A percentile compares a stretch with the other conserved stretches of the same genome.
Conservation (phyloP, 2,329 filamentous ascomycete species). For the Calonectria henricotiae region DNA sequence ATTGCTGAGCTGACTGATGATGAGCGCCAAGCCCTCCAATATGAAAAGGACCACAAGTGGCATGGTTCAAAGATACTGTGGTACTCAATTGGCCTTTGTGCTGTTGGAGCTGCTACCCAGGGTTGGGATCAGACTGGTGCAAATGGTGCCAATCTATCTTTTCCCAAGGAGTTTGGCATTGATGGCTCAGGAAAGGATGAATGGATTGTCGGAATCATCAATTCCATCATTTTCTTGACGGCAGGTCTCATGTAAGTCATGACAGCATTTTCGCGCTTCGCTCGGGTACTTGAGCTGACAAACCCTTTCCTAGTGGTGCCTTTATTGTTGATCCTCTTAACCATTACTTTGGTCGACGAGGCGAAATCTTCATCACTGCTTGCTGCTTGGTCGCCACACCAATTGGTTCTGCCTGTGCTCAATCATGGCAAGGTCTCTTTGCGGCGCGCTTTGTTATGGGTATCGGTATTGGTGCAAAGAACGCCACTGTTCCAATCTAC, state of each 20-base stretch:
- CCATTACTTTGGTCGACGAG: slow-evolving; percentile 76
- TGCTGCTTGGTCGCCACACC: slow-evolving; percentile 58
- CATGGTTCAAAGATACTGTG: slow-evolving; percentile 64
- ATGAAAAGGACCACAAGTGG: slow-evolving; percentile 74
- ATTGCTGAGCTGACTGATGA: slow-evolving; percentile 53
- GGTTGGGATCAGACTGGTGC: slow-evolving; percentile 79
- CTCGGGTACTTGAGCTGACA: slow-evolving; percentile 21
- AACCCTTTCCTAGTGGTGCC: slow-evolving; percentile 37
- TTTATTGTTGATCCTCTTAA: slow-evolving; percentile 71
- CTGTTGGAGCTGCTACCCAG: slow-evolving; percentile 71
- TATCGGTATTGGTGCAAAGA: slow-evolving; percentile 78
- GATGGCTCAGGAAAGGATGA: slow-evolving; percentile 62
- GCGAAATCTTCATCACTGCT: slow-evolving; percentile 76
- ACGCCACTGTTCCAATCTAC: slow-evolving; percentile 78
- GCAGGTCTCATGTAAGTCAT: slow-evolving; percentile 73
- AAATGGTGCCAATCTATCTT: slow-evolving; percentile 68
- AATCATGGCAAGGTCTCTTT: slow-evolving; percentile 78
- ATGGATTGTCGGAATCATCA: slow-evolving; percentile 59
- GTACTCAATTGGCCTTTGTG: slow-evolving; percentile 68
- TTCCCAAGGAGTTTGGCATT: slow-evolving; percentile 56
- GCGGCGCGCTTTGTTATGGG: slow-evolving; percentile 78
- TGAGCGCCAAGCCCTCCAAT: slow-evolving; percentile 57
- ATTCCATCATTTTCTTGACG: slow-evolving; percentile 57
- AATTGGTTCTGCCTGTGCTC: slow-evolving; percentile 69
- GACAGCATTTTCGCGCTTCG: not conserved